phyloP scores from a whole-genome alignment of 352 stramenopile species.

The Globisporangium recalcitrans region DNA sequence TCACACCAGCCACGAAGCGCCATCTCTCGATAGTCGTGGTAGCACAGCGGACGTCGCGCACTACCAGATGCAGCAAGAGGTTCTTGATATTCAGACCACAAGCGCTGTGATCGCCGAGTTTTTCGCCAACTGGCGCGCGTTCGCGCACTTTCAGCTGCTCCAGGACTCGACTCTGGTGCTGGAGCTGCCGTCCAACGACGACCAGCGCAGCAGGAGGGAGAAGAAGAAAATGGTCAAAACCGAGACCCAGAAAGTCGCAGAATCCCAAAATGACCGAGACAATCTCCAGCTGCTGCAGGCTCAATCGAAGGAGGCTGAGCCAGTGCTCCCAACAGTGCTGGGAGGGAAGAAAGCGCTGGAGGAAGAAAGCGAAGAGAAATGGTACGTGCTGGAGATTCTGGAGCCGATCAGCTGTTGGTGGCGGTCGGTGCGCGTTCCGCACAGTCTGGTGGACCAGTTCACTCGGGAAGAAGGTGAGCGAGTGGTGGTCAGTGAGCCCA shows the following conservation, averaged over 20 bases:
- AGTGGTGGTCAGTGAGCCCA: too few species aligned
- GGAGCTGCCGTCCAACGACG: slow-evolving; percentile 8
- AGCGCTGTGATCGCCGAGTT: slow-evolving; percentile 24
- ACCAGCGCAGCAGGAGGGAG: slow-evolving; percentile 15
- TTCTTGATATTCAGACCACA: background rate
- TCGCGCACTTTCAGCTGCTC: slow-evolving; percentile 46
- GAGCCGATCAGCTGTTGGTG: slow-evolving; percentile 12
- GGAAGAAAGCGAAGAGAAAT: too few species aligned
- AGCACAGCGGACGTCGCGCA: background rate
- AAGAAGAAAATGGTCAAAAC: slow-evolving; percentile 7
- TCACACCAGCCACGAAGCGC: background rate
- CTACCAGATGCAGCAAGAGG: slow-evolving; percentile 10
- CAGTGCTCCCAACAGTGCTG: background rate
- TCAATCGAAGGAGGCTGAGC: background rate
- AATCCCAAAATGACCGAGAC: slow-evolving; percentile 2
- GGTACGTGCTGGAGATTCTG: slow-evolving; percentile 14
- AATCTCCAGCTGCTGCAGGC: background rate
- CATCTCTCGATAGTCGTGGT: background rate
- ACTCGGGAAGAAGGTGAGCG: background rate
- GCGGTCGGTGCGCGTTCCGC: slow-evolving; percentile 1
- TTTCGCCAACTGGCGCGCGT: slow-evolving; percentile 44
- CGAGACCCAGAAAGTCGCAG: slow-evolving; percentile 11
- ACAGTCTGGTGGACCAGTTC: background rate
- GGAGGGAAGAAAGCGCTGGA: background rate
- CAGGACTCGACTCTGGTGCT: slow-evolving; percentile 37